These are phyloP conservation scores for Saturnispora dispora DNA, from an alignment of 805 yeast species.

Conservation along the genomic window DNA sequence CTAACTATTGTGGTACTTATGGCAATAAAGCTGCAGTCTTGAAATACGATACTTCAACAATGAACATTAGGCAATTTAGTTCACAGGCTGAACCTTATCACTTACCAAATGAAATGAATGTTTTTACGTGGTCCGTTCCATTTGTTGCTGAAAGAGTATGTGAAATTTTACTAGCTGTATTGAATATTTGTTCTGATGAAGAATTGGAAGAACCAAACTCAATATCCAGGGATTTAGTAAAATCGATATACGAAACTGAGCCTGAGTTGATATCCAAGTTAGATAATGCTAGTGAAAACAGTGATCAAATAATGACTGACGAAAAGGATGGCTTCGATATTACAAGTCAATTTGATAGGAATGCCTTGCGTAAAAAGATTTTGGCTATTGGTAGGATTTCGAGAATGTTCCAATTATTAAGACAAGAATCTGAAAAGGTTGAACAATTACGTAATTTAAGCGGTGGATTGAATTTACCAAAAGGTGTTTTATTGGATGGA, in stretches of 20 bases:
- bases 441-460: constrained; percentile 66
- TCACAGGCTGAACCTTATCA: constrained; percentile 92
- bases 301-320: constrained; percentile 2
- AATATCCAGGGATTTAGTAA: constrained; percentile 34
- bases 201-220: constrained; percentile 75
- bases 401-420: constrained; percentile 81
- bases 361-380: constrained; percentile 69
- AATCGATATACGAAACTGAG: constrained; percentile 20
- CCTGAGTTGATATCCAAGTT: background rate
- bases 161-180: constrained; percentile 81
- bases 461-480: constrained; percentile 65
- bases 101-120: constrained; percentile 95
- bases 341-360: constrained; percentile 24
- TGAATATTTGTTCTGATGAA: constrained; percentile 92
- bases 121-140: constrained; percentile 94
- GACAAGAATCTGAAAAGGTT: constrained; percentile 85
- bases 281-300: background rate
- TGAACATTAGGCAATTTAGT: constrained; percentile 94
- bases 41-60: constrained; percentile 82
- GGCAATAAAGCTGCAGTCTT: constrained; percentile 93
- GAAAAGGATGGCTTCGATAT: constrained; percentile 6
- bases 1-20: constrained; percentile 86
- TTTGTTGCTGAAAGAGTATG: constrained; percentile 95
- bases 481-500: constrained; percentile 80
- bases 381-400: constrained; percentile 94